Evolutionary conservation across 148 eudicot species (phyloP).

Genomic region (Fagopyrum homotropicum): DNA sequence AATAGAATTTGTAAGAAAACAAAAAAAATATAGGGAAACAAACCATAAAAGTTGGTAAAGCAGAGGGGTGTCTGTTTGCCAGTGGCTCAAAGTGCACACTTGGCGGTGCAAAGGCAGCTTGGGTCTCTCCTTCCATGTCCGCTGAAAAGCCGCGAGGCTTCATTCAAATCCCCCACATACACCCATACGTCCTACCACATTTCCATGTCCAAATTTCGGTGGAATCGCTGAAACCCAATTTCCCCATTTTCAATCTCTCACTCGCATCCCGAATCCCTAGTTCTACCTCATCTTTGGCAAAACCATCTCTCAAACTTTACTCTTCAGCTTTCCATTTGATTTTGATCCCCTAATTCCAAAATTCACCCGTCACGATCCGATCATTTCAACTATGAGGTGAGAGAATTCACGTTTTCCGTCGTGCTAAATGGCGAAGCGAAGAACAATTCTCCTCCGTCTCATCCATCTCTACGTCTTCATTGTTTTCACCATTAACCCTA

Average conservation of each 20-base stretch:
- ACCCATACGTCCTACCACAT: background rate
- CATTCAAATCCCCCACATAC: background rate
- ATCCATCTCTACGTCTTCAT: background rate
- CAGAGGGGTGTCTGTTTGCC: background rate
- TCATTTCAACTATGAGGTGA: background rate
- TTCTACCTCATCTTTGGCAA: background rate
- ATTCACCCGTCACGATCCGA: background rate
- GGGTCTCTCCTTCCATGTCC: background rate
- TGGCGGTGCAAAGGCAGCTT: slow-evolving; percentile 10
- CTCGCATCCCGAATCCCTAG: background rate
- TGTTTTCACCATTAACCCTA: slow-evolving; percentile 14
- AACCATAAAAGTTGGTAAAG: too few species aligned
- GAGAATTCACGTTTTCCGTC: background rate
- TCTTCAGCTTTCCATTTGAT: background rate
- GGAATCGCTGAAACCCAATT: background rate
- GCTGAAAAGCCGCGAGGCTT: background rate
- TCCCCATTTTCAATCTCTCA: background rate
- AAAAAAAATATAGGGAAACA: too few species aligned
- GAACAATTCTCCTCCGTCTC: background rate
- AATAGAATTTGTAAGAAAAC: too few species aligned
- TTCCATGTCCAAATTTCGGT: background rate
- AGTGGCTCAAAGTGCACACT: background rate
- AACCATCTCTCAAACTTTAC: background rate
- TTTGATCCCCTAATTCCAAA: background rate
- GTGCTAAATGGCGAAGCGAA: background rate